Base-by-base conservation (phyloP, 1,284 basidiomycete species). In the Entoloma clypeatum region DNA sequence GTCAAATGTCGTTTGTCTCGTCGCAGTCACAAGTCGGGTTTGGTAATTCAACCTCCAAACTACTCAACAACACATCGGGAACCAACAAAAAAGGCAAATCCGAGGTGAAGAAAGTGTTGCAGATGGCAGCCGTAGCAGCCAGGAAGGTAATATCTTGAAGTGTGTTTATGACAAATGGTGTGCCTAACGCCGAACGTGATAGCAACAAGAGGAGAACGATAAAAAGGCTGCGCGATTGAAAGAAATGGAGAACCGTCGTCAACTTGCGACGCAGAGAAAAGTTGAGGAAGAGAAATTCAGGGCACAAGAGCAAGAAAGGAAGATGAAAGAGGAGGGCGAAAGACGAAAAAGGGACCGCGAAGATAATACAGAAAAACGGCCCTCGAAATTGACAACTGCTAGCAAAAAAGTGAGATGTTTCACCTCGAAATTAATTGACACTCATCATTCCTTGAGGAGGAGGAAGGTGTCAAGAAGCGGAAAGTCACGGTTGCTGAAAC, bases 121-220 rank as follows among this genome's bases (percentile, higher is more conserved):
- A 91, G 56, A 75, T 83, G 45, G 90, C 91, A 11, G 86, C 85
- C 0, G 78, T 77, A 11, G 87, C 81, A 4, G 88, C 87, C 2
- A 92, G 88, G 69, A 92, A 86, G 81, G 91, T 92, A 24, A n/a
- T 21, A 65, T 56, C 11, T 5, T 18, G 31, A 31, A 7, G 25
- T 43, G 25, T 35, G 32, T 28, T 36, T n/a, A n/a, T n/a, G n/a
- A n/a, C n/a, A n/a, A n/a, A n/a, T n/a, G n/a, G n/a, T n/a, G n/a
- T n/a, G n/a, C n/a, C n/a, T n/a, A n/a, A n/a, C n/a, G n/a, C n/a
- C n/a, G n/a, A n/a, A n/a, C n/a, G n/a, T n/a, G n/a, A n/a, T 30
- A 94, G 90, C 88, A 93, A 72, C 86, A 92, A 69, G 86, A 86
- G 47, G 86, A 89, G 54, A 74, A 75, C 25, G 87, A 90, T 48